Conservation (phyloP, 2,329 filamentous ascomycete genomes). For the Aspergillus hiratsukae region DNA sequence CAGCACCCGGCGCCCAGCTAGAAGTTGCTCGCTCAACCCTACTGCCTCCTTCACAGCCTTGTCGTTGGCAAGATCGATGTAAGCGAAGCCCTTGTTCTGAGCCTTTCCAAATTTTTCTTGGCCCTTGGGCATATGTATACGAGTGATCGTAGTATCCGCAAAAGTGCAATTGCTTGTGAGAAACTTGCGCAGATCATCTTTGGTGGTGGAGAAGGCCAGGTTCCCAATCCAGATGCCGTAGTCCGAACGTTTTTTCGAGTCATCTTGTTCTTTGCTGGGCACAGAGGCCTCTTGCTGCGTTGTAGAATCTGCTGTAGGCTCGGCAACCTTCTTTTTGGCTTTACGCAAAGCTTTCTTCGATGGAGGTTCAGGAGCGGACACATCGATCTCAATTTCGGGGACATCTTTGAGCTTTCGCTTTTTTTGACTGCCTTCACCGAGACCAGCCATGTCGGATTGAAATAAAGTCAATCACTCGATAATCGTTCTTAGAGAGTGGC, state of each 20-base stretch:
- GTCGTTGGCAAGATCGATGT: conserved; percentile 77
- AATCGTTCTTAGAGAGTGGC: neutral
- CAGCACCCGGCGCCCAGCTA: conserved; percentile 72
- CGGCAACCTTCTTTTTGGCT: conserved; percentile 64
- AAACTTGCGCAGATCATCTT: conserved; percentile 71
- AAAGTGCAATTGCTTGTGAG: conserved; percentile 67
- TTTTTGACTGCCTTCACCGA: conserved; percentile 38
- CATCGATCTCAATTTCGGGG: conserved; percentile 78
- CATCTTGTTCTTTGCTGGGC: conserved; percentile 18
- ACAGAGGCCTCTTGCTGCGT: conserved; percentile 35
- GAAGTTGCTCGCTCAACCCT: conserved; percentile 76
- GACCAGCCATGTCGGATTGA: conserved; percentile 24
- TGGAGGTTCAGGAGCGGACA: conserved; percentile 83
- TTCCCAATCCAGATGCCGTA: conserved; percentile 96
- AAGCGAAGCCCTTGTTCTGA: conserved; percentile 90
- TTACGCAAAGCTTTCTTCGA: conserved; percentile 90
- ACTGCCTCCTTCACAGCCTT: conserved; percentile 72
- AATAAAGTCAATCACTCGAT: neutral
- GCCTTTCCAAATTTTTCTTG: conserved; percentile 50
- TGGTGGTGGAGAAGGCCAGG: conserved; percentile 75
- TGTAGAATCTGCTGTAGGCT: conserved; percentile 17
- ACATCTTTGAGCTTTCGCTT: conserved; percentile 65
- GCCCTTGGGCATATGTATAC: conserved; percentile 71
- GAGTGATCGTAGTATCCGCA: conserved; percentile 68
- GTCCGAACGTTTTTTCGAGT: conserved; percentile 58